phyloP scores from a whole-genome alignment of 257 asterid genomes.

The Lantana camara region DNA sequence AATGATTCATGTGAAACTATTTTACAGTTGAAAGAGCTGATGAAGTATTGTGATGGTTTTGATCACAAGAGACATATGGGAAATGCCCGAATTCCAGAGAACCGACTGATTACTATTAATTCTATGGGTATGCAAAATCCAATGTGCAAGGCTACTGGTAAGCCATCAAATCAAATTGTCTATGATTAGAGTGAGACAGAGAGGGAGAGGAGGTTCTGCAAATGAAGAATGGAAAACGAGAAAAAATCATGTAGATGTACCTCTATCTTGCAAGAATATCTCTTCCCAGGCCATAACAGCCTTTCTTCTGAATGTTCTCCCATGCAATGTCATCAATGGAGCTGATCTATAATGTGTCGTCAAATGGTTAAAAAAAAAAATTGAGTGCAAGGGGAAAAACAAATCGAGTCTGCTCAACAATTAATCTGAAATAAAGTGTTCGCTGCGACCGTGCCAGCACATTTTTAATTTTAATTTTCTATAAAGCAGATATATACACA shows the following conservation, averaged over 20 bases:
- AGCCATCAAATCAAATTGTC: too few species aligned
- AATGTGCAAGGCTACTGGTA: background rate
- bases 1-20: background rate
- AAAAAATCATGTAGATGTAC: slow-evolving; percentile 46
- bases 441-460: background rate
- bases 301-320: slow-evolving; percentile 86
- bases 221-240: background rate
- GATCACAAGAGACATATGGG: too few species aligned
- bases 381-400: too few species aligned
- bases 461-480: background rate
- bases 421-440: slow-evolving; percentile 5
- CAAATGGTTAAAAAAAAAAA: slow-evolving; percentile 12
- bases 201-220: background rate
- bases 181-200: background rate
- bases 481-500: background rate
- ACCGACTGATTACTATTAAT: too few species aligned
- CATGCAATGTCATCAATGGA: slow-evolving; percentile 84
- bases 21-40: background rate
- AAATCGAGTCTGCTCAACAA: slow-evolving; percentile 1
- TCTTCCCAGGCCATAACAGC: slow-evolving; percentile 71
- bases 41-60: too few species aligned
- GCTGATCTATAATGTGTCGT: slow-evolving; percentile 55
- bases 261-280: slow-evolving; percentile 88
- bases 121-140: background rate
- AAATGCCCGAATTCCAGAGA: too few species aligned